Evolutionary conservation across 768 basidiomycete species (phyloP).

Genomic region (Strobilomyces confusus): DNA sequence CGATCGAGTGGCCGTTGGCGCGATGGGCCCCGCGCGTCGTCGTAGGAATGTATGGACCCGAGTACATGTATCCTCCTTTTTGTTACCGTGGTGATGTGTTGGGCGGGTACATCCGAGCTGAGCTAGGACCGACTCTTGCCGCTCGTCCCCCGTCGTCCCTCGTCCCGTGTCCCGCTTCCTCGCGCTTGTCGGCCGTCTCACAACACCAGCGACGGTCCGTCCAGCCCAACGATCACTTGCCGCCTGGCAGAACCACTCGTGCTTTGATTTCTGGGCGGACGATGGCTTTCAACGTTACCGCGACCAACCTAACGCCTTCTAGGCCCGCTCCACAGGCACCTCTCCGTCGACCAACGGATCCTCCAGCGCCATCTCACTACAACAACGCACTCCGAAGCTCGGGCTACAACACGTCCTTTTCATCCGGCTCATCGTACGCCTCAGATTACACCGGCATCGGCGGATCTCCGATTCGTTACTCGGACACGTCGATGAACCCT

Average conservation of each 20-base stretch:
- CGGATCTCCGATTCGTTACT: slow-evolving; percentile 63
- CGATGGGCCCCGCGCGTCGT: too few species aligned
- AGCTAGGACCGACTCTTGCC: slow-evolving; percentile 8
- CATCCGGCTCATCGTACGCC: slow-evolving; percentile 56
- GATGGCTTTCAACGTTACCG: slow-evolving; percentile 49
- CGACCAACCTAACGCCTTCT: slow-evolving; percentile 67
- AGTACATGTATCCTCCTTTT: not conserved
- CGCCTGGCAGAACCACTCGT: slow-evolving; percentile 2
- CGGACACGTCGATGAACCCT: slow-evolving; percentile 30
- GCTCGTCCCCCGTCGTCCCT: not conserved
- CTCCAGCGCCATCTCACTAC: slow-evolving; percentile 26
- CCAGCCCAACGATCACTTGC: not conserved
- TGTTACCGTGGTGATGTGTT: slow-evolving; percentile 31
- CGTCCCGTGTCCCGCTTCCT: not conserved
- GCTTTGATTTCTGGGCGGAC: slow-evolving; percentile 17
- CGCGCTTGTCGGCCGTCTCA: slow-evolving; percentile 1
- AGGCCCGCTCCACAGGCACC: slow-evolving; percentile 77
- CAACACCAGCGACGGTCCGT: not conserved
- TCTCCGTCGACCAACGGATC: slow-evolving; percentile 42
- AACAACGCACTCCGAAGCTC: slow-evolving; percentile 45
- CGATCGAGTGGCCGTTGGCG: not conserved
- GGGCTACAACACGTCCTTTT: slow-evolving; percentile 59
- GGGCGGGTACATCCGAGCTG: slow-evolving; percentile 30
- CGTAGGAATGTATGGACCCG: not conserved
- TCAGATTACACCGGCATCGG: slow-evolving; percentile 78